Evolutionary conservation across 352 stramenopile species (phyloP), one percentile per base, ranked within the genome.

Genomic region (Pythium rhizo-oryzae): DNA sequence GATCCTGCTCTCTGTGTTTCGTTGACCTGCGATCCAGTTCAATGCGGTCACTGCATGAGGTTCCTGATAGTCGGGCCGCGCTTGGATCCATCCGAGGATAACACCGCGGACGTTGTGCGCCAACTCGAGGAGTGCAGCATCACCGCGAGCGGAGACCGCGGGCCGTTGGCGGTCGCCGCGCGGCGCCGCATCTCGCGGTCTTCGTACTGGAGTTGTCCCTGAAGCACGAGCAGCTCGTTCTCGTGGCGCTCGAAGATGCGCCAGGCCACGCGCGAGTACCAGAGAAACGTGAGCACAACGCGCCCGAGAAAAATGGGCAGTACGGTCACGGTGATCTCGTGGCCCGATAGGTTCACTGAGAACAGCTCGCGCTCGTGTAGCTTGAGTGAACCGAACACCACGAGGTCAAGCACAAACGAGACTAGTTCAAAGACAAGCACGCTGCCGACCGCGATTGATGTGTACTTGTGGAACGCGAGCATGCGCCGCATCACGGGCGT

Each of bases 141-240:
- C 41, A 47, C 15, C 13, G 41, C 41, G 7, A 47, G 41, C 41
- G 41, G 4, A 1, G 41, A 47, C 7, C 41, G 41, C 5, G 41
- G 11, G 15, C 41, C 41, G 7, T 47, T 19, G 4, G 13, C 21
- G 11, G 18, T 16, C 0, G 41, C 21, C 41, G 41, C 15, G 41
- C 41, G 47, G 25, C 47, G 47, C 9, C 47, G n/a, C 21, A 54
- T 18, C 47, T 35, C 11, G 16, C 47, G 51, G 21, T 61, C 54
- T 19, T 61, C 33, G 33, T 61, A 61, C 21, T 61, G 30, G 18
- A 61, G 21, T 18, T 61, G 54, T 6, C 67, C 67, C 2, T 65
- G 60, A 4, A 69, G 25, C 24, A 72, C 61, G n/a, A 72, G 25
- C 23, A 72, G 37, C 37, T 69, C 67, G 24, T 65, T 30, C n/a